Base-by-base conservation (phyloP, 2,329 filamentous ascomycete species). In the Venturia carpophila region DNA sequence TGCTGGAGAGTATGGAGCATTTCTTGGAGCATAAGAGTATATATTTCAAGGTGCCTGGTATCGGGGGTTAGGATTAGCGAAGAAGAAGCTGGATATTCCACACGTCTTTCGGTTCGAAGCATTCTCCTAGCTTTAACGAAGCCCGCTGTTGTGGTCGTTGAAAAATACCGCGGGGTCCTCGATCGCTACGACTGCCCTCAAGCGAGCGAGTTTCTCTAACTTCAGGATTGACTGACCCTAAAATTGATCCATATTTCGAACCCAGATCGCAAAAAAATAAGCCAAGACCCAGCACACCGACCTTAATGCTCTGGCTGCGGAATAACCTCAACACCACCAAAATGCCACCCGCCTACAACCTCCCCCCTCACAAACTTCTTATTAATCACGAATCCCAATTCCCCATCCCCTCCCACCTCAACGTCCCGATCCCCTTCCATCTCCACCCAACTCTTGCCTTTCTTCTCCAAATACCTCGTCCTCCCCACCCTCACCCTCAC, bases 381-480 rank as follows among this genome's bases (percentile, higher is more conserved):
- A 62, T 69, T 76, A 39, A 77, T 67, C 19, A 75, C 68, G 66
- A 77, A 73, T 0, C 75, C 75, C 49, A 76, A 60, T 41, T 71
- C 72, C 1, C 75, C 75, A 66, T 76, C 74, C 2, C 76, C 62
- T 0, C 74, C 75, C 3, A 77, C 75, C 62, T 67, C 70, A 2
- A 75, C 70, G 34, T 74, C 72, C 9, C 74, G 68, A 68, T 76
- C 74, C 4, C 74, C 75, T 64, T 73, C 71, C 63, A 76, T 71
- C 67, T 77, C 75, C 17, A 73, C 30, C 75, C 75, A 76, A 5
- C 73, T 71, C 30, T 45, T 72, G 74, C 0, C 73, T 72, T 45
- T 71, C 17, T 64, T 63, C 62, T 73, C 71, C n/a, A 69, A 66
- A 63, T 74, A 74, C 49, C 75, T 60, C 27, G 66, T 63, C 37